Conservation (phyloP, 768 basidiomycete species). For the Trametopsis cervina region DNA sequence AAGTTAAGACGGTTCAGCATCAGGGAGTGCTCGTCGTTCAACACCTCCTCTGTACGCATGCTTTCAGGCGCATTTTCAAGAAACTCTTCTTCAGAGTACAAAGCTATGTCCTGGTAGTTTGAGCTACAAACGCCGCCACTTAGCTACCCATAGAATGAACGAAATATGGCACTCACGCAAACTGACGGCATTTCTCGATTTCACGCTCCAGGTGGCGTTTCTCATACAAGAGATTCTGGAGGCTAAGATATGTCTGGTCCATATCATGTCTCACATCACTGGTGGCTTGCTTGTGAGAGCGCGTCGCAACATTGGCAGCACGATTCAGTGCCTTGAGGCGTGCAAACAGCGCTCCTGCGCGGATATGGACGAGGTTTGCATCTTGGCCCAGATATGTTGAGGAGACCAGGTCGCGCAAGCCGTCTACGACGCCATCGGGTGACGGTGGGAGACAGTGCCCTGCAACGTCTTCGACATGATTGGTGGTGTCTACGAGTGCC, state of each 20-base stretch:
- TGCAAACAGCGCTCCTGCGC: slow-evolving; percentile 70
- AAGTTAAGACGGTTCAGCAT: slow-evolving; percentile 86
- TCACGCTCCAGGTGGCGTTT: slow-evolving; percentile 86
- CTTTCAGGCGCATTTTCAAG: slow-evolving; percentile 60
- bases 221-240: slow-evolving; percentile 86
- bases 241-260: slow-evolving; percentile 82
- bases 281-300: slow-evolving; percentile 65
- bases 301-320: slow-evolving; percentile 62
- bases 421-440: slow-evolving; percentile 49
- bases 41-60: slow-evolving; percentile 50
- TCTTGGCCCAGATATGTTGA: slow-evolving; percentile 37
- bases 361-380: slow-evolving; percentile 46
- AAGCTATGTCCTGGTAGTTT: slow-evolving; percentile 80
- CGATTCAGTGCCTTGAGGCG: slow-evolving; percentile 78
- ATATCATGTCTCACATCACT: slow-evolving; percentile 76
- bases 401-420: slow-evolving; percentile 58
- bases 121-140: slow-evolving; percentile 40
- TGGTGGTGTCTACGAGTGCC: slow-evolving; percentile 24
- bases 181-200: slow-evolving; percentile 89
- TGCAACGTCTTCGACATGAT: too few species aligned
- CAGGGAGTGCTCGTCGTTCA: slow-evolving; percentile 70
- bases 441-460: slow-evolving; percentile 31
- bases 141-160: not conserved
- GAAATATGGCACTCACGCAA: slow-evolving; percentile 52
- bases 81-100: slow-evolving; percentile 69